These are phyloP conservation scores for Balansia obtecta DNA, from an alignment of 2,329 filamentous ascomycete genomes.

Conservation along the genomic window DNA sequence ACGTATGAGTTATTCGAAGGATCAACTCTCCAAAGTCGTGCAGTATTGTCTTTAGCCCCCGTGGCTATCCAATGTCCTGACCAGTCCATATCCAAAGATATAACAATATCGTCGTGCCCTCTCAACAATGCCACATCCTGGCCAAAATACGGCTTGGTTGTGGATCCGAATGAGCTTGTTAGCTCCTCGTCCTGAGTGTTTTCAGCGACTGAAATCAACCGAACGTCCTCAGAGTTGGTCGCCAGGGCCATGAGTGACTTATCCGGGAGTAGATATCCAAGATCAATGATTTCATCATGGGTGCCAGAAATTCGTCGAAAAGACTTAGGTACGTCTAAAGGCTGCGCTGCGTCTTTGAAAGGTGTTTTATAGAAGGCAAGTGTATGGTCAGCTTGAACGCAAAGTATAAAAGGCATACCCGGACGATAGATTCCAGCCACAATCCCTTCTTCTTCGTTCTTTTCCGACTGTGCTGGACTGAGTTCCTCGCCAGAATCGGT, in stretches of 20 bases:
- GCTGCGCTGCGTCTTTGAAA: constrained; percentile 23
- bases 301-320: constrained; percentile 83
- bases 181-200: constrained; percentile 14
- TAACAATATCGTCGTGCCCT: constrained; percentile 91
- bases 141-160: constrained; percentile 57
- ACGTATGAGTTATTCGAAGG: constrained; percentile 58
- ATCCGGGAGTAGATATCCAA: constrained; percentile 74
- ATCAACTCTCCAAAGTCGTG: constrained; percentile 81
- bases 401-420: constrained; percentile 58
- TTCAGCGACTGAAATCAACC: constrained; percentile 62
- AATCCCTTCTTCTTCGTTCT: constrained; percentile 53
- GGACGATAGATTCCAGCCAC: constrained; percentile 57
- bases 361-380: constrained; percentile 55
- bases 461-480: constrained; percentile 56
- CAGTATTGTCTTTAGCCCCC: constrained; percentile 92
- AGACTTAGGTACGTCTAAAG: constrained; percentile 32
- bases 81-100: constrained; percentile 89
- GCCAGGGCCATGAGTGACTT: constrained; percentile 76
- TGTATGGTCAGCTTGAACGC: constrained; percentile 82
- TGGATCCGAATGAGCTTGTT: constrained; percentile 5
- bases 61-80: constrained; percentile 95
- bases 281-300: constrained; percentile 93
- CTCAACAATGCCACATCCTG: constrained; percentile 77
- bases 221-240: constrained; percentile 88
- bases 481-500: constrained; percentile 66